A percentile compares a stretch with the other conserved stretches of the same genome.
Conservation (phyloP, 1,139 yeast genomes). For the Meyerozyma sp. region DNA sequence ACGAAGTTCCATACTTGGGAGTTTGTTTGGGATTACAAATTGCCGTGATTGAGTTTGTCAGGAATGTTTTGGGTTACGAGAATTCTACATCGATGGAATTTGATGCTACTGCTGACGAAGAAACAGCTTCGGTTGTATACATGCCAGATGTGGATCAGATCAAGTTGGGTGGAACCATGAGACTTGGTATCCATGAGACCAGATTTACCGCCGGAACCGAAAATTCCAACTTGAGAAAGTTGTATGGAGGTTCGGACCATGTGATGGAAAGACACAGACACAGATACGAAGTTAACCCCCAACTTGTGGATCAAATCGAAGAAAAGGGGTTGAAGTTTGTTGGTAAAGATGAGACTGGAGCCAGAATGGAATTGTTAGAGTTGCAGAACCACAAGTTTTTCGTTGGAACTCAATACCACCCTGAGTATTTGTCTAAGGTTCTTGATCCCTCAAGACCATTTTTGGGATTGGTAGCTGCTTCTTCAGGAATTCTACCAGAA, state of each 20-base stretch:
- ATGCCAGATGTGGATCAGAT: conserved; percentile 98
- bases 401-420: conserved; percentile 97
- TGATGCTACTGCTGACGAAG: conserved; percentile 56
- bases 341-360: conserved; percentile 86
- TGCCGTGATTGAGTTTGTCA: conserved; percentile 90
- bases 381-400: conserved; percentile 76
- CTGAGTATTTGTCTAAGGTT: conserved; percentile 94
- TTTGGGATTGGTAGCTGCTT: conserved; percentile 92
- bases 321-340: conserved; percentile 77
- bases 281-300: conserved; percentile 95
- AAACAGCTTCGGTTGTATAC: conserved; percentile 78
- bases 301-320: conserved; percentile 65
- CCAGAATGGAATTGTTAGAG: conserved; percentile 93
- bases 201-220: conserved; percentile 67
- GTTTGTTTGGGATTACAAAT: conserved; percentile 97
- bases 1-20: conserved; percentile 89
- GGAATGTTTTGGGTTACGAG: conserved; percentile 67
- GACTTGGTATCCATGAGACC: conserved; percentile 91
- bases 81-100: conserved; percentile 85
- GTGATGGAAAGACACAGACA: conserved; percentile 97
- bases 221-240: conserved; percentile 67
- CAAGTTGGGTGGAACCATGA: conserved; percentile 98
- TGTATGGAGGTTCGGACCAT: conserved; percentile 67
- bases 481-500: conserved; percentile 71
- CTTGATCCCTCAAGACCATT: conserved; percentile 96